Evolutionary conservation across 345 rosid species (phyloP), one percentile per base, ranked within the genome.

Genomic region (Moricandia moricandioides): DNA sequence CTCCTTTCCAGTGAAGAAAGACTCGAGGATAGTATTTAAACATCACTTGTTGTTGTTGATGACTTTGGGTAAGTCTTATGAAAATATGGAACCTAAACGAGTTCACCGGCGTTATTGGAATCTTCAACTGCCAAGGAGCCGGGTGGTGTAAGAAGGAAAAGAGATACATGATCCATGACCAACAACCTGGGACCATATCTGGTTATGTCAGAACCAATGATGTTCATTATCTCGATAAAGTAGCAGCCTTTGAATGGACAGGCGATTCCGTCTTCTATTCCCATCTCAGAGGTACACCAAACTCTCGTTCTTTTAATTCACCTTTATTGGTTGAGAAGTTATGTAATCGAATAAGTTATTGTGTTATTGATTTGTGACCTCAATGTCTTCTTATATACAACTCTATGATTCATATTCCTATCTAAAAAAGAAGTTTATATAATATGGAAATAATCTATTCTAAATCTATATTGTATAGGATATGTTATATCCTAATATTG

Each of bases 101-200:
- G 0, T 56, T 10, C 61, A 56, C 61, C 4, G 61, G 61, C 24
- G 61, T 56, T 26, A 56, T 56, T 56, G 61, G 61, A 24, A 31
- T 56, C 14, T 56, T 56, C 61, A 56, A 56, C 61, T 56, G 61
- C 61, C 61, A 56, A 56, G 61, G 61, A 10, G 61, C 61, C 16
- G 61, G 61, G 30, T 56, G 61, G 61, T 56, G 61, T 56, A 56
- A 56, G 61, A 56, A 24, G 33, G 61, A 56, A 31, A 56, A 56
- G 61, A 56, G 61, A 56, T 24, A 56, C 33, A 27, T 24, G n/a
- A 56, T 56, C 31, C 61, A 56, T 24, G 61, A 56, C 7, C 61
- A 26, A 56, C 61, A 56, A 56, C 61, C 61, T 11, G 61, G 61
- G 61, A 56, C 61, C 14, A 56, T 56, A 9, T 56, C 61, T 24